phyloP scores from a whole-genome alignment of 2,329 filamentous ascomycete genomes.

The Apiospora malaysiana region DNA sequence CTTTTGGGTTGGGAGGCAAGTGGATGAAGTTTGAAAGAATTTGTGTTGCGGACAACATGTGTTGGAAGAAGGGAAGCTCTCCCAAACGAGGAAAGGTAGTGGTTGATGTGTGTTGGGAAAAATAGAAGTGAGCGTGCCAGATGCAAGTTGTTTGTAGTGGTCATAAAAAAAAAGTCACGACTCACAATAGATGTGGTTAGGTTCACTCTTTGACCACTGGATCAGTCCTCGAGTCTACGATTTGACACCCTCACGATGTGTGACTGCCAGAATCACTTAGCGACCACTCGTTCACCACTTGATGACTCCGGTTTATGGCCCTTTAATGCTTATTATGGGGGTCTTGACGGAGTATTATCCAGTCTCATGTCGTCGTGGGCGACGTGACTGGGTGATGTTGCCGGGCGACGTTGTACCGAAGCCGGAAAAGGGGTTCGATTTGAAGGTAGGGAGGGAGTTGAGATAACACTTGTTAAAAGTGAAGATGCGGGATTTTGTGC shows the following conservation, averaged over 20 bases:
- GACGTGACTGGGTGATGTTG: background rate
- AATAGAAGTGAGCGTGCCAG: background rate
- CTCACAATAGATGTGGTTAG: background rate
- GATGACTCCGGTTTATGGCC: background rate
- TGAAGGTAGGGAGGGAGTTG: background rate
- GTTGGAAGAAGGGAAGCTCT: too few species aligned
- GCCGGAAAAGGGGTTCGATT: background rate
- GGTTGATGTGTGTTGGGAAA: background rate
- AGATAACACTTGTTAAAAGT: background rate
- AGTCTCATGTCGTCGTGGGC: background rate
- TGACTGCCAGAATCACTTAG: background rate
- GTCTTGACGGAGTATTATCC: background rate
- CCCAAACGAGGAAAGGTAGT: background rate
- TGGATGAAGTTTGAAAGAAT: too few species aligned
- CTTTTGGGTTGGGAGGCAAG: too few species aligned
- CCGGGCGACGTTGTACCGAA: background rate
- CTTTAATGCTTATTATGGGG: background rate
- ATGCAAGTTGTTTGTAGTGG: background rate
- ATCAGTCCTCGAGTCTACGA: background rate
- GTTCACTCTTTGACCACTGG: background rate
- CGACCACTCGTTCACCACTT: background rate
- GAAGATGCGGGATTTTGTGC: background rate
- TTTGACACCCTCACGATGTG: background rate
- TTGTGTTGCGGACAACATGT: too few species aligned
- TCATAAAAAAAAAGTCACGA: background rate